These are phyloP conservation scores for Amanita jacksonii DNA, from an alignment of 768 basidiomycete species.

Conservation along the genomic window DNA sequence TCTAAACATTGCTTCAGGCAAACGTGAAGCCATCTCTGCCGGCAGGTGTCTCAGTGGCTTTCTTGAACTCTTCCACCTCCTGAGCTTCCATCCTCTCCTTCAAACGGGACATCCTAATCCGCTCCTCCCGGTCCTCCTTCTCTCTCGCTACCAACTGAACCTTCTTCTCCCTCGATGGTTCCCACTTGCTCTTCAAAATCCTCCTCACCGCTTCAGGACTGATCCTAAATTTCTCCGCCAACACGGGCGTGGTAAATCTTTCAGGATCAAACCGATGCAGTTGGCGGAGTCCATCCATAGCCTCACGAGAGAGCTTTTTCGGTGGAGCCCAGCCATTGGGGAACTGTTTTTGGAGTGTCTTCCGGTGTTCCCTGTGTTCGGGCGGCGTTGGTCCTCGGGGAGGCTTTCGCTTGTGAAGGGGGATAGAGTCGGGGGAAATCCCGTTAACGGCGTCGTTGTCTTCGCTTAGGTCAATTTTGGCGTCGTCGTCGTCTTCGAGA, in stretches of 20 bases:
- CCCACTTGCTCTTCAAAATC: constrained; percentile 71
- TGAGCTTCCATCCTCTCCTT: constrained; percentile 34
- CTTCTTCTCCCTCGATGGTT: constrained; percentile 46
- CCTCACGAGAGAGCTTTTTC: constrained; percentile 70
- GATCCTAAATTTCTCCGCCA: constrained; percentile 72
- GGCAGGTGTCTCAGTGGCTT: neutral
- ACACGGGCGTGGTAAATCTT: constrained; percentile 52
- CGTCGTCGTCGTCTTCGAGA: constrained; percentile 40
- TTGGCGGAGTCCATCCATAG: constrained; percentile 71
- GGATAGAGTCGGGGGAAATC: constrained; percentile 24
- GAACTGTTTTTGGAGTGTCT: constrained; percentile 41
- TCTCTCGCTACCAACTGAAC: constrained; percentile 41
- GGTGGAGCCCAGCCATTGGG: constrained; percentile 71
- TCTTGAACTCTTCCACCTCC: constrained; percentile 19
- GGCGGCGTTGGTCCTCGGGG: constrained; percentile 34
- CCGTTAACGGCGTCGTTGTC: constrained; percentile 42
- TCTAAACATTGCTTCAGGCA: too few species aligned
- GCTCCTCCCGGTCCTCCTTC: constrained; percentile 32
- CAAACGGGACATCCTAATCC: constrained; percentile 26
- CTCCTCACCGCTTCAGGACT: constrained; percentile 74
- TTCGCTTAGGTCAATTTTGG: constrained; percentile 39
- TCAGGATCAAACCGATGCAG: constrained; percentile 56
- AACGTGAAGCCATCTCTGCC: constrained; percentile 32
- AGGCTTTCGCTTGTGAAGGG: constrained; percentile 29
- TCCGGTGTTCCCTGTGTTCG: constrained; percentile 41